phyloP scores from a whole-genome alignment of 2,329 filamentous ascomycete species.

The Pseudopithomyces chartarum region DNA sequence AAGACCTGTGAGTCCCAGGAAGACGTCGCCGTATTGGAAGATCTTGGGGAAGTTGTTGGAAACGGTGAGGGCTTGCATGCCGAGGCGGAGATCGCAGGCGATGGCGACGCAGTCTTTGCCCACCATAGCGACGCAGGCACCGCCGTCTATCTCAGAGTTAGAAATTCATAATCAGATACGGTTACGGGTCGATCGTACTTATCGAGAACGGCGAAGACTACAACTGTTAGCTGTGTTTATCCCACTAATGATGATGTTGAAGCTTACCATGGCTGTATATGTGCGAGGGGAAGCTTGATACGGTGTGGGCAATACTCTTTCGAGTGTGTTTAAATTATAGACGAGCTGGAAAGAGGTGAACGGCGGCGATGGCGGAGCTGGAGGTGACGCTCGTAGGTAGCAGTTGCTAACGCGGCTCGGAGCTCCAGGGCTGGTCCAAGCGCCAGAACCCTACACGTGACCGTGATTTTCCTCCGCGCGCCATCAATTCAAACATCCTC shows the following conservation, averaged over 20 bases:
- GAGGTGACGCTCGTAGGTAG: slow-evolving; percentile 25
- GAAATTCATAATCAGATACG: slow-evolving; percentile 8
- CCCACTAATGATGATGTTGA: slow-evolving; percentile 7
- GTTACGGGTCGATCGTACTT: slow-evolving; percentile 62
- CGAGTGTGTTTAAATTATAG: not conserved
- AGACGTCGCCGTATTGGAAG: slow-evolving; percentile 95
- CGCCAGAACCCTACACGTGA: slow-evolving; percentile 14
- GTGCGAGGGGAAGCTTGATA: slow-evolving; percentile 8
- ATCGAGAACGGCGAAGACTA: slow-evolving; percentile 93
- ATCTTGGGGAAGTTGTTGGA: slow-evolving; percentile 99
- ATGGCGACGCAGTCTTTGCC: slow-evolving; percentile 99
- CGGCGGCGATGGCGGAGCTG: slow-evolving; percentile 18
- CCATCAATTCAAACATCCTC: not conserved
- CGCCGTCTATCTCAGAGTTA: slow-evolving; percentile 67
- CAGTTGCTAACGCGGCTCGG: slow-evolving; percentile 11
- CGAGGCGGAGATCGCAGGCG: slow-evolving; percentile 96
- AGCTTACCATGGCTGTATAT: slow-evolving; percentile 46
- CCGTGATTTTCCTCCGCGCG: slow-evolving; percentile 14
- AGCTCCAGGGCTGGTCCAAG: not conserved
- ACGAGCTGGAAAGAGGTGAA: slow-evolving; percentile 6
- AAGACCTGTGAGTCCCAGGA: slow-evolving; percentile 92
- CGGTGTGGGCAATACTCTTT: not conserved
- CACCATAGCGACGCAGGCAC: slow-evolving; percentile 97
- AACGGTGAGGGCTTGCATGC: slow-evolving; percentile 93
- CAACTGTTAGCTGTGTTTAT: slow-evolving; percentile 36